phyloP scores from a whole-genome alignment of 2,329 filamentous ascomycete genomes.

The Aspergillus intermedius region DNA sequence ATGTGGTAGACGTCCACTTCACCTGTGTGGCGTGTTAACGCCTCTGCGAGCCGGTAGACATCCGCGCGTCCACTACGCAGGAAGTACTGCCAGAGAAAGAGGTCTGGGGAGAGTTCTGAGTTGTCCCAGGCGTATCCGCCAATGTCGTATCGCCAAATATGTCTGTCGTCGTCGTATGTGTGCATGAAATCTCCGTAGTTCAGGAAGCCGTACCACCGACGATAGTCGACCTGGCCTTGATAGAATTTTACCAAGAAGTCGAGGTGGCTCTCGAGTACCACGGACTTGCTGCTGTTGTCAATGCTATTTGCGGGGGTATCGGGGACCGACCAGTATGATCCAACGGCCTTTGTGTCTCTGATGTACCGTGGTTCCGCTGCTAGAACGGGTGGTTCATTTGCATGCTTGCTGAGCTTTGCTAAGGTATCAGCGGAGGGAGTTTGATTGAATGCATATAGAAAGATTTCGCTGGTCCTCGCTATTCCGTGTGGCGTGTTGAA shows the following conservation, averaged over 20 bases:
- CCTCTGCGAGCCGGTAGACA: slow-evolving; percentile 55
- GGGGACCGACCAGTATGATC: slow-evolving; percentile 48
- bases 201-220: slow-evolving; percentile 58
- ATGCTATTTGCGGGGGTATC: slow-evolving; percentile 9
- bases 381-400: slow-evolving; percentile 50
- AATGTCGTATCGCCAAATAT: slow-evolving; percentile 57
- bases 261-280: slow-evolving; percentile 47
- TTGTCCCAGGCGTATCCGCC: slow-evolving; percentile 62
- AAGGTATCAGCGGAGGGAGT: slow-evolving; percentile 48
- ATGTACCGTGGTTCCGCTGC: slow-evolving; percentile 46
- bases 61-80: slow-evolving; percentile 53
- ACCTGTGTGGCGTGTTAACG: slow-evolving; percentile 52
- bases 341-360: slow-evolving; percentile 47
- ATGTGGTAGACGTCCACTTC: slow-evolving; percentile 59
- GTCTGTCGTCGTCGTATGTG: slow-evolving; percentile 54
- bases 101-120: slow-evolving; percentile 55
- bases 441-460: slow-evolving; percentile 46
- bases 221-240: slow-evolving; percentile 49
- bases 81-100: slow-evolving; percentile 60
- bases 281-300: slow-evolving; percentile 20
- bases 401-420: slow-evolving; percentile 37
- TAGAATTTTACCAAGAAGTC: slow-evolving; percentile 54
- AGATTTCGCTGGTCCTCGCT: slow-evolving; percentile 53
- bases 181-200: slow-evolving; percentile 60
- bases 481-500: slow-evolving; percentile 55